Conservation (phyloP, 1,284 basidiomycete species). For the Salmacisia buchloeana region DNA sequence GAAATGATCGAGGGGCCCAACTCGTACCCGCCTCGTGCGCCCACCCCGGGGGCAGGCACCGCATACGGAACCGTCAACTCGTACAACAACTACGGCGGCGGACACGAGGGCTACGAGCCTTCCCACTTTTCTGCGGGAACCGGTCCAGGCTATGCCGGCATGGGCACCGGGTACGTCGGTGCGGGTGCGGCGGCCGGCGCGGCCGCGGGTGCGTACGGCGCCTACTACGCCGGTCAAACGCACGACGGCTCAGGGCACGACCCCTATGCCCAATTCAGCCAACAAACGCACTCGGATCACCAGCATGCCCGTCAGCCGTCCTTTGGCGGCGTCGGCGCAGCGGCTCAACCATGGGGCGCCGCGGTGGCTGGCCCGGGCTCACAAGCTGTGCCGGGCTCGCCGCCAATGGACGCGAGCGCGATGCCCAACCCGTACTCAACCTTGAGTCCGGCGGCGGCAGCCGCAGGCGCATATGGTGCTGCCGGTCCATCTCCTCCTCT, state of each 20-base stretch:
- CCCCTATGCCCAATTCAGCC: conserved; percentile 11
- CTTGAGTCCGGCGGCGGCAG: background rate
- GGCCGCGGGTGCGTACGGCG: conserved; percentile 27
- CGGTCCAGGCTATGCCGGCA: conserved; percentile 36
- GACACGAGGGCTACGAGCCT: conserved; percentile 33
- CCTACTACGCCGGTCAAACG: conserved; percentile 20
- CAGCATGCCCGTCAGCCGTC: background rate
- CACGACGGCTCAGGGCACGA: conserved; percentile 16
- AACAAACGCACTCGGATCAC: background rate
- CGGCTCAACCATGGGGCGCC: background rate
- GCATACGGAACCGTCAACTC: conserved; percentile 27
- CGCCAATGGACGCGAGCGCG: background rate
- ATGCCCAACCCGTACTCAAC: background rate
- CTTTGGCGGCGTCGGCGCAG: background rate
- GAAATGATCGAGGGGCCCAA: conserved; percentile 45
- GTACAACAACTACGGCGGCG: conserved; percentile 33
- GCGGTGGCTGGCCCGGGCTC: background rate
- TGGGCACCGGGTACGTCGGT: conserved; percentile 44
- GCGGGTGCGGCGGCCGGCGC: conserved; percentile 22
- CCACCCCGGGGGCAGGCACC: conserved; percentile 21
- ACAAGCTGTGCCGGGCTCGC: background rate
- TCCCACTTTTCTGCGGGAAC: conserved; percentile 37
- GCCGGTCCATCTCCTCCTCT: background rate
- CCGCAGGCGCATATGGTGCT: background rate
- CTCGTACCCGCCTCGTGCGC: conserved; percentile 21